A percentile compares a stretch with the other conserved stretches of the same genome.
These are phyloP conservation scores for Fusarium brevicatenulatum DNA, from an alignment of 2,329 filamentous ascomycete species.

Conservation along the genomic window DNA sequence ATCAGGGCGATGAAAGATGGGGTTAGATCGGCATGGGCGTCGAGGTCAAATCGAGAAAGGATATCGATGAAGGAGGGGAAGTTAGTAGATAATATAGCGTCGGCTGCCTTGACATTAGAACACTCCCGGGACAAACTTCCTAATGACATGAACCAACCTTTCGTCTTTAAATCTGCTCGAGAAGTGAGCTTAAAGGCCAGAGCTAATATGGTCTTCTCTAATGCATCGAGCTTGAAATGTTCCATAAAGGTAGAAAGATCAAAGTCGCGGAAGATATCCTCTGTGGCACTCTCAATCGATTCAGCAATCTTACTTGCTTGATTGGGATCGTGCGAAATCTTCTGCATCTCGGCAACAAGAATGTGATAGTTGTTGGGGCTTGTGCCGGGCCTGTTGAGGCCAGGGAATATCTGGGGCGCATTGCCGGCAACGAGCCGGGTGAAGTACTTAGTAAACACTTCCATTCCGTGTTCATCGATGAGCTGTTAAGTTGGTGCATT, in stretches of 20 bases:
- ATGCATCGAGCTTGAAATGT: conserved; percentile 90
- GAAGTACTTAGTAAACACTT: conserved; percentile 97
- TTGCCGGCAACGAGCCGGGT: conserved; percentile 91
- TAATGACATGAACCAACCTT: conserved; percentile 69
- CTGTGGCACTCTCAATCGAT: conserved; percentile 88
- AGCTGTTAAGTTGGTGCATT: conserved; percentile 64
- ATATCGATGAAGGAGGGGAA: conserved; percentile 81
- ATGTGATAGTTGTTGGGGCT: conserved; percentile 86
- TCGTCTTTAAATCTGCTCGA: conserved; percentile 84
- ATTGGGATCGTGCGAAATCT: conserved; percentile 81
- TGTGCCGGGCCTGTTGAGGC: conserved; percentile 75
- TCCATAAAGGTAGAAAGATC: conserved; percentile 96
- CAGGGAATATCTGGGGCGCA: conserved; percentile 89
- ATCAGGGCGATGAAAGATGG: conserved; percentile 80
- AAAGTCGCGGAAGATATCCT: conserved; percentile 95
- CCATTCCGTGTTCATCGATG: conserved; percentile 98
- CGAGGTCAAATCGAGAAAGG: conserved; percentile 72
- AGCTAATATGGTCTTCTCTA: conserved; percentile 88
- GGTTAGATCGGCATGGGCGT: conserved; percentile 72
- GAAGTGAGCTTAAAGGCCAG: conserved; percentile 87
- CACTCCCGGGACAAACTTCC: conserved; percentile 40
- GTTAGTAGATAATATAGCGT: conserved; percentile 87
- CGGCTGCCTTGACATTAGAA: conserved; percentile 69
- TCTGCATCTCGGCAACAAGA: conserved; percentile 84
- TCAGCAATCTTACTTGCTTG: conserved; percentile 94